These are phyloP conservation scores for Backusella psychrophila DNA, from an alignment of 192 early-diverging fungal genomes.

Conservation along the genomic window DNA sequence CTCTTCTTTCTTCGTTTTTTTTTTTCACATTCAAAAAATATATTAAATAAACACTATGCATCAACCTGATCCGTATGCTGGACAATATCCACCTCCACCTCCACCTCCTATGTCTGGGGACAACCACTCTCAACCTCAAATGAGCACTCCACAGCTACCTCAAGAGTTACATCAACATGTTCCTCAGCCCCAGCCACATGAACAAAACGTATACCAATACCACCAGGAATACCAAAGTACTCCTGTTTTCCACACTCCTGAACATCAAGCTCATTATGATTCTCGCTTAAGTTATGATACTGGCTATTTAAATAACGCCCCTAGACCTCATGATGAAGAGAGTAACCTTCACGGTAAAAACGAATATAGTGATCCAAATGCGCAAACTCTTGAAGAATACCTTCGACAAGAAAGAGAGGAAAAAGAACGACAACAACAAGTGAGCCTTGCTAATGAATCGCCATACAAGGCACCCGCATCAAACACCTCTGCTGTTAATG, in stretches of 20 bases:
- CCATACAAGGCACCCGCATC: background rate
- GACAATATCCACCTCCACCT: conserved; percentile 28
- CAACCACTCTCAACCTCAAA: background rate
- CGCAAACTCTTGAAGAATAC: background rate
- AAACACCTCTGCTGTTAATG: background rate
- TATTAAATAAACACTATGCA: background rate
- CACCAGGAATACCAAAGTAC: background rate
- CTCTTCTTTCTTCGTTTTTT: background rate
- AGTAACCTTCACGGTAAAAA: background rate
- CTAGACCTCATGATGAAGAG: background rate
- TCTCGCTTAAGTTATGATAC: background rate
- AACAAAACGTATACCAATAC: background rate
- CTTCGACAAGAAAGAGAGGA: conserved; percentile 9
- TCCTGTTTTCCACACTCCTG: background rate
- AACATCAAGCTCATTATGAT: background rate
- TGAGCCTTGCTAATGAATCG: background rate
- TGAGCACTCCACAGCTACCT: background rate
- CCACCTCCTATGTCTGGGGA: conserved; percentile 12
- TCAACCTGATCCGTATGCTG: conserved; percentile 29
- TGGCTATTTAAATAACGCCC: background rate
- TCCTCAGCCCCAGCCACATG: background rate
- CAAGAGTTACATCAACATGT: background rate
- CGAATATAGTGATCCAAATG: background rate
- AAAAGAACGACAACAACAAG: background rate
- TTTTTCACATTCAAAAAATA: background rate